phyloP scores from a whole-genome alignment of 495 filamentous ascomycete genomes.

The Acidomyces sp. region DNA sequence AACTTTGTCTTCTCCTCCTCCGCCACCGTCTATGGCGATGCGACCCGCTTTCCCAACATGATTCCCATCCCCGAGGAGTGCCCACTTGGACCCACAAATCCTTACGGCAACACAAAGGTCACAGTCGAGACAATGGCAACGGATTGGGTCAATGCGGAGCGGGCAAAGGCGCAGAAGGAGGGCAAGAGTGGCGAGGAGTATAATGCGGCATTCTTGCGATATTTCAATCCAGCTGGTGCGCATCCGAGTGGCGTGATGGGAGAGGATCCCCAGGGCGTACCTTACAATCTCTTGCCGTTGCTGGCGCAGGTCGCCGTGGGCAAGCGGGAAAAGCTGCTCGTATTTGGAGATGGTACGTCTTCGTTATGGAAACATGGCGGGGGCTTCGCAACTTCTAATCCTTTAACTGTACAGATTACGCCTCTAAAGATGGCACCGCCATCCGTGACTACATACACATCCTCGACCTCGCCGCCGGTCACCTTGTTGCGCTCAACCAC shows the following conservation, averaged over 20 bases:
- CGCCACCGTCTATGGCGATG: slow-evolving; percentile 94
- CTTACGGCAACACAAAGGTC: slow-evolving; percentile 90
- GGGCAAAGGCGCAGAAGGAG: slow-evolving; percentile 67
- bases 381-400: no score
- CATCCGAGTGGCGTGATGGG: slow-evolving; percentile 97
- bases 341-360: slow-evolving; percentile 79
- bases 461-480: slow-evolving; percentile 76
- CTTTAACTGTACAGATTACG: slow-evolving; percentile 64
- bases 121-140: slow-evolving; percentile 82
- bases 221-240: slow-evolving; percentile 94
- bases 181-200: slow-evolving; percentile 66
- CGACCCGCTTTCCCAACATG: slow-evolving; percentile 92
- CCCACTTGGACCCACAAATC: slow-evolving; percentile 91
- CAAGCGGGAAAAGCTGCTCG: slow-evolving; percentile 83
- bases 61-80: slow-evolving; percentile 96
- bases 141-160: slow-evolving; percentile 77
- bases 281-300: slow-evolving; percentile 88
- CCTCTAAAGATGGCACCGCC: slow-evolving; percentile 61
- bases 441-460: slow-evolving; percentile 73
- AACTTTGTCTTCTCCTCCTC: slow-evolving; percentile 98
- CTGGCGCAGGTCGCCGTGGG: slow-evolving; percentile 92
- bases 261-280: slow-evolving; percentile 89
- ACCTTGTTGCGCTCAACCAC: slow-evolving; percentile 84
- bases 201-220: slow-evolving; percentile 87
- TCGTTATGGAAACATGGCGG: no score